Base-by-base conservation (phyloP, 2,329 filamentous ascomycete species). In the Fusarium sp. region DNA sequence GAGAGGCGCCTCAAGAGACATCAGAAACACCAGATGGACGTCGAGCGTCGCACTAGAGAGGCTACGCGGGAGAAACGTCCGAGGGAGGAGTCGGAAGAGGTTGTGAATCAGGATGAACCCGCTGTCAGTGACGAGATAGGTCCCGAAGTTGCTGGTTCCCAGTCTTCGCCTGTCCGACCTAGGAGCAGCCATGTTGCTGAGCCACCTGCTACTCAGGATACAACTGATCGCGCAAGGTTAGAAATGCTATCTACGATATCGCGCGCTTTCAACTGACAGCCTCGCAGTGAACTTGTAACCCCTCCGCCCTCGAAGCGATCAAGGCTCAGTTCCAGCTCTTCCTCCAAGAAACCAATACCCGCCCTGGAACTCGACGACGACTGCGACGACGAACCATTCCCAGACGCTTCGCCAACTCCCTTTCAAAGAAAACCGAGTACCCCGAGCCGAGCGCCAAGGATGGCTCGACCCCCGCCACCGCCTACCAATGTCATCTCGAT, bases 301-400 rank as follows among this genome's bases (percentile, higher is more conserved):
- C 78, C 79, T 27, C 78, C 80, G 6, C 76, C 80, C 0, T 82
- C 80, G 27, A 82, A 82, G 61, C 79, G 79, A 58, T 78, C 79
- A 44, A 77, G 74, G 51, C 42, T 66, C 16, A 71, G 67, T 23
- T 73, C 72, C 27, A 69, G 56, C 1, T 73, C 72, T 10, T 71
- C 71, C 2, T 66, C 70, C 8, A 74, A 67, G 27, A 70, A 57
- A 29, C 55, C 54, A 11, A 67, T 67, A 31, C 33, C 60, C 10
- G 69, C 61, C 25, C 58, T 60, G 27, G 66, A 74, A 25, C 59
- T 64, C 20, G 46, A 61, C 23, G 57, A 67, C 25, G 49, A 61
- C 27, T 29, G 27, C 20, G 65, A 64, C 29, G 49, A 61, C 20
- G 65, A 64, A 25, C 56, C 65, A 27, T 71, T 63, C 2, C 61